phyloP scores from a whole-genome alignment of 139 green algal species.

The Bryopsis sp. region DNA sequence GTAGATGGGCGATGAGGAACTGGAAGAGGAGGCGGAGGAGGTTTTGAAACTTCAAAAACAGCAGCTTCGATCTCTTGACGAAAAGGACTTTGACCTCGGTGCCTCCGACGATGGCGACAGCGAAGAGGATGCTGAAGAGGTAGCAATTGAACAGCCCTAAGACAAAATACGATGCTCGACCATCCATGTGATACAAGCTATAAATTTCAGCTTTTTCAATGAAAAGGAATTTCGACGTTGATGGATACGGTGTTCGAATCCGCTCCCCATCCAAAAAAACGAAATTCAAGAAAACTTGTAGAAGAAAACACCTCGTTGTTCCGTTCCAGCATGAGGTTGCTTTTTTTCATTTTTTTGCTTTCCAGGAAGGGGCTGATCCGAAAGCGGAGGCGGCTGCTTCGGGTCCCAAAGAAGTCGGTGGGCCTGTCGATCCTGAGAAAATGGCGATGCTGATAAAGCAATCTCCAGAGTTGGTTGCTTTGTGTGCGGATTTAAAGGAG shows the following conservation, averaged over 20 bases:
- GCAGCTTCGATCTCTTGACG: neutral
- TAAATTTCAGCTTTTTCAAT: neutral
- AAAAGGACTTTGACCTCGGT: conserved; percentile 4
- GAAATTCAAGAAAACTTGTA: neutral
- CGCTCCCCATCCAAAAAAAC: neutral
- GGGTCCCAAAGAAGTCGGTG: too few species aligned
- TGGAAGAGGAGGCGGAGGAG: conserved; percentile 3
- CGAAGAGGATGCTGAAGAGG: too few species aligned
- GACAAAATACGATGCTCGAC: neutral
- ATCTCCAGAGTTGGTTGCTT: neutral
- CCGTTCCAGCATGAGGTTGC: too few species aligned
- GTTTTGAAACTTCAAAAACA: neutral
- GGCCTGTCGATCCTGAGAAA: too few species aligned
- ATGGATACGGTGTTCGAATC: too few species aligned
- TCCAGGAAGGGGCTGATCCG: too few species aligned
- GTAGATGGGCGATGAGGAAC: neutral
- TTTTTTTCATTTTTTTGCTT: too few species aligned
- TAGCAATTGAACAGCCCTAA: too few species aligned
- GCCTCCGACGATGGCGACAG: neutral
- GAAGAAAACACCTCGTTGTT: neutral
- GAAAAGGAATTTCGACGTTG: too few species aligned
- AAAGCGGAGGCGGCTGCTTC: too few species aligned
- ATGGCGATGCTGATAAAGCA: neutral
- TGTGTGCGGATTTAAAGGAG: conserved; percentile 2
- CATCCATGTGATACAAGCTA: neutral